Base-by-base conservation (phyloP, 208 protist species). In the Trypanosoma vivax region DNA sequence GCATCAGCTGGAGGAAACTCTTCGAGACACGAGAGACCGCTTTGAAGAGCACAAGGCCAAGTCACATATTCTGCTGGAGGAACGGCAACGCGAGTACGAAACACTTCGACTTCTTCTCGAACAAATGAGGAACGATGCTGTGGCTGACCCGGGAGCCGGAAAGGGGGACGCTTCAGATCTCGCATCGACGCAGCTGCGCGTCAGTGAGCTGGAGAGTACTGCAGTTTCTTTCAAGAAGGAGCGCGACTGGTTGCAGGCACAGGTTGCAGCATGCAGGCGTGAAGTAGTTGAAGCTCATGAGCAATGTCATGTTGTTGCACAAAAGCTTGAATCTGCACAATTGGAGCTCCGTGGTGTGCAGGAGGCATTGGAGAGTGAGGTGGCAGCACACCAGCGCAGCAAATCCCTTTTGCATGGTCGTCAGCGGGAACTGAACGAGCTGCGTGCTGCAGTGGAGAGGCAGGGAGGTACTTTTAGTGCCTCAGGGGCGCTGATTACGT, bases 341-440 rank as follows among this genome's bases (percentile, higher is more conserved):
- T 43, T 74, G 13, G 76, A 76, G 25, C 18, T 76, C 11, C 50
- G 51, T 43, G 48, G 60, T 0, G 48, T 43, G 10, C 62, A 52
- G 35, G 78, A 86, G 57, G 69, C 70, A 6, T 57, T 88, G 16
- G 72, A 83, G 13, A 76, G 75, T 30, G 79, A 80, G 35, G 52
- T 57, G 4, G n/a, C 53, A 3, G 74, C 75, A 6, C 79, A 83
- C 53, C 41, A 61, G 14, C 72, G 74, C 35, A 79, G 72, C 33
- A 58, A 50, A 34, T 31, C 18, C 2, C 39, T 60, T 5, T 49
- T 83, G 47, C 74, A 73, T 10, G 23, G 34, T 1, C 65, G 50
- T 7, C 37, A 61, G 49, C 25, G 37, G 38, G 41, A 65, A 46
- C 10, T 45, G 23, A 52, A 43, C 48, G 39, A 55, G 29, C 16